Conservation (phyloP, 495 filamentous ascomycete species). For the Aspergillus funiculosus region DNA sequence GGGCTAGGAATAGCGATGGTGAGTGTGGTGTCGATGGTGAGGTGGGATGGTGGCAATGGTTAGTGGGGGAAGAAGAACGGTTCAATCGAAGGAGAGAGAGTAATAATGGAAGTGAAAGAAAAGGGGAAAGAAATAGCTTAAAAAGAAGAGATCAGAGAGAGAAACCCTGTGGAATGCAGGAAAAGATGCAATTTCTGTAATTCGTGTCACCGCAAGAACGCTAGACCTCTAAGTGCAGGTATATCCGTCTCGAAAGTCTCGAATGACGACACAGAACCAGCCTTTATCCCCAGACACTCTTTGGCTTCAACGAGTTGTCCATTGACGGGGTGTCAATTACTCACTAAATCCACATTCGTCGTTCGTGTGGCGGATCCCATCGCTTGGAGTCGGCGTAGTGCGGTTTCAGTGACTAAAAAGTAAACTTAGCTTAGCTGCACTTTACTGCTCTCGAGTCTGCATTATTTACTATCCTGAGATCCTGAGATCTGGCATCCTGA, state of each 20-base stretch:
- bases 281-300: neutral
- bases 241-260: conserved; percentile 21
- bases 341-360: neutral
- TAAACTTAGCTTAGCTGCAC: too few species aligned
- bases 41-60: conserved; percentile 1
- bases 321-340: conserved; percentile 8
- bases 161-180: conserved; percentile 3
- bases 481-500: too few species aligned
- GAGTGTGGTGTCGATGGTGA: neutral
- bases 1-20: too few species aligned
- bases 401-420: neutral
- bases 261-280: conserved; percentile 6
- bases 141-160: conserved; percentile 1
- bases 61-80: neutral
- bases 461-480: too few species aligned
- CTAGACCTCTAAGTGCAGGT: conserved; percentile 37
- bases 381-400: conserved; percentile 10
- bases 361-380: neutral
- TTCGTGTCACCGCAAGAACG: neutral
- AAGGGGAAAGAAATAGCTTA: conserved; percentile 2
- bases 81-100: conserved; percentile 8
- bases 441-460: too few species aligned
- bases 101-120: neutral
- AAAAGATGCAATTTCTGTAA: neutral
- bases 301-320: too few species aligned